A percentile compares a stretch with the other conserved stretches of the same genome.
phyloP scores from a whole-genome alignment of 176 grass and related monocot species.

The Zea luxurians region DNA sequence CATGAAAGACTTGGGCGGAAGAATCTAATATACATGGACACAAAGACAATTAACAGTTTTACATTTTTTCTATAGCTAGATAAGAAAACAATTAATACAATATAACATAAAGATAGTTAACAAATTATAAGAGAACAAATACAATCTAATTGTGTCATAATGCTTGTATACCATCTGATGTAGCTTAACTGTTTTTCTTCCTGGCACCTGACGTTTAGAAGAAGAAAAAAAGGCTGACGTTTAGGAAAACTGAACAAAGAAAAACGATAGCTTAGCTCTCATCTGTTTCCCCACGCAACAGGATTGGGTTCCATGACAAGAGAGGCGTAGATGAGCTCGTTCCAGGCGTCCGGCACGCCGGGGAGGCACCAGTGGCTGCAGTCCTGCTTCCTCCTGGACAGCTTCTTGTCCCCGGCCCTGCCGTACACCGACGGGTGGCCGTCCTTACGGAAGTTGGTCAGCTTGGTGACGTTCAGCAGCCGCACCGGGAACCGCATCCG shows the following conservation, averaged over 20 bases:
- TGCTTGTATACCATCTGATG: too few relatives aligned
- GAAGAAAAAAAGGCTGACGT: too few relatives aligned
- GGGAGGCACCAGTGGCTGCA: constrained; percentile 98
- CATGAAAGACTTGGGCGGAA: constrained; percentile 53
- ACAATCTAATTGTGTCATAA: too few relatives aligned
- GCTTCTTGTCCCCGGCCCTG: constrained; percentile 47
- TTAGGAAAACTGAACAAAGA: too few relatives aligned
- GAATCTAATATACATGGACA: too few relatives aligned
- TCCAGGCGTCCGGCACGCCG: constrained; percentile 86
- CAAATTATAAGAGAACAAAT: too few relatives aligned
- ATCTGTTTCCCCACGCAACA: not conserved
- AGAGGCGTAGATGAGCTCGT: constrained; percentile 80
- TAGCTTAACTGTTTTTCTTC: too few relatives aligned
- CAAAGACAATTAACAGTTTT: too few relatives aligned
- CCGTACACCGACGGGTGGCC: constrained; percentile 76
- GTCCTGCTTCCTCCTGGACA: constrained; percentile 81
- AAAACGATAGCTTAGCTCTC: not conserved
- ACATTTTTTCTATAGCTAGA: too few relatives aligned
- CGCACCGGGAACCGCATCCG: constrained; percentile 73
- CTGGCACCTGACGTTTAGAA: too few relatives aligned
- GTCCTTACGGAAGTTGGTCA: constrained; percentile 83
- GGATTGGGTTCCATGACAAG: constrained; percentile 49
- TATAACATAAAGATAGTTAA: too few relatives aligned
- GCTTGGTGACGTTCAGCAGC: constrained; percentile 72
- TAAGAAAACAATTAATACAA: too few relatives aligned